These are phyloP conservation scores for Cercospora brassicicola DNA, from an alignment of 2,329 filamentous ascomycete species.

Conservation along the genomic window DNA sequence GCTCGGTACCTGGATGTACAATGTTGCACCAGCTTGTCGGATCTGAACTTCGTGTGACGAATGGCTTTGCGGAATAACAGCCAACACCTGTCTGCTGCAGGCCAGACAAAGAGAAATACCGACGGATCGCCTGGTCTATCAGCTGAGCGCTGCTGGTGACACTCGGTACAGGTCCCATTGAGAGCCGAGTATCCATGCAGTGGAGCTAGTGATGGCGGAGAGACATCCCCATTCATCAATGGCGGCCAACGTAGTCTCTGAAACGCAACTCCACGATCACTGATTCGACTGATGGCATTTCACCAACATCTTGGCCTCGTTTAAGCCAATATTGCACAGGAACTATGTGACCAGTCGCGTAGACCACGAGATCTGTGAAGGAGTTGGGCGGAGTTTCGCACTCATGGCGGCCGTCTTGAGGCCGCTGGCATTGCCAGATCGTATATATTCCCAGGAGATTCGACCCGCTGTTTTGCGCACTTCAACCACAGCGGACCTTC, in stretches of 20 bases:
- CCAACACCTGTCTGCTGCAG: neutral
- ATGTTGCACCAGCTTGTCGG: neutral
- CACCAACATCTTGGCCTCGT: neutral
- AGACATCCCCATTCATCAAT: neutral
- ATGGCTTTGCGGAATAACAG: neutral
- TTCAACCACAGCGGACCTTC: neutral
- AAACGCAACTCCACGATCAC: neutral
- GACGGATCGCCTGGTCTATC: neutral
- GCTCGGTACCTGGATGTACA: neutral
- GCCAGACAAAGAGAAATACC: neutral
- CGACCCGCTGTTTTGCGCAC: neutral
- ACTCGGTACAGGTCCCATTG: neutral
- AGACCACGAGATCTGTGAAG: neutral
- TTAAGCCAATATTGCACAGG: slow-evolving; percentile 6
- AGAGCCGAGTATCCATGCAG: neutral
- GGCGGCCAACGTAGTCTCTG: neutral
- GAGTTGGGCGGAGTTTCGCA: neutral
- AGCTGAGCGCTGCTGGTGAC: neutral
- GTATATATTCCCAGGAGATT: neutral
- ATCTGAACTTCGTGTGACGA: neutral
- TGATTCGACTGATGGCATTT: neutral
- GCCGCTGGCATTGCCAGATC: neutral
- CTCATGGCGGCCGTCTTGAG: neutral
- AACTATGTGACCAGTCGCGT: neutral
- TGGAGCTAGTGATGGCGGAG: neutral